Base-by-base conservation (phyloP, 2,329 filamentous ascomycete species). In the Penicillium occitanis region DNA sequence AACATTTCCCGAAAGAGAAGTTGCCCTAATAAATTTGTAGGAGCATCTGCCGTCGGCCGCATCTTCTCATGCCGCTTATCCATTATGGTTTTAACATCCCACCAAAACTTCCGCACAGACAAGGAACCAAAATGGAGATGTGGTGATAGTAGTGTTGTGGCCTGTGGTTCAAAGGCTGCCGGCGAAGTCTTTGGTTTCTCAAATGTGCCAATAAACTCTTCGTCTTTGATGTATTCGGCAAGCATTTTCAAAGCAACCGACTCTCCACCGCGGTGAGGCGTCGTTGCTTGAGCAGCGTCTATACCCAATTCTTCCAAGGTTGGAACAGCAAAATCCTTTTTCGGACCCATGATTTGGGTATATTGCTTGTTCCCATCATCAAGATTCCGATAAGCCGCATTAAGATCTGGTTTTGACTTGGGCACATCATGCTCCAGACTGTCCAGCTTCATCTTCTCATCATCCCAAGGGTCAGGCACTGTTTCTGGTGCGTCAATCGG, bases 1-100 rank as follows among this genome's bases (percentile, higher is more conserved):
- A 93, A 93, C 91, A 93, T 93, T 73, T 93, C 91, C 17, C 91
- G 84, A 75, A 93, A 93, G 11, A 92, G 80, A 1, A 93, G 77
- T 71, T 93, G 91, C 2, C 91, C 91, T 0, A 85, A 88, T 17
- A 93, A 76, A 68, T 87, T 90, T n/a, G 86, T 87, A 0, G 91
- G 91, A 0, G 89, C 87, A 2, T 78, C 70, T 0, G 83, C 83
- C 1, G 80, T 78, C 30, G 81, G 79, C 7, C 87, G 89, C 2
- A 85, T 85, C 2, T 82, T 82, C 40, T 82, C 82, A 40, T 85
- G 84, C 71, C 86, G 87, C 11, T 80, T 79, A 4, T 85, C 78
- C 2, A 91, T 82, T 0, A 90, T 83, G 30, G 88, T 87, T 72
- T 88, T 84, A 0, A 87, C 87, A 28, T 86, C 84, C 87, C 90